phyloP scores from a whole-genome alignment of 192 early-diverging fungal genomes.

The Coemansia sp. region DNA sequence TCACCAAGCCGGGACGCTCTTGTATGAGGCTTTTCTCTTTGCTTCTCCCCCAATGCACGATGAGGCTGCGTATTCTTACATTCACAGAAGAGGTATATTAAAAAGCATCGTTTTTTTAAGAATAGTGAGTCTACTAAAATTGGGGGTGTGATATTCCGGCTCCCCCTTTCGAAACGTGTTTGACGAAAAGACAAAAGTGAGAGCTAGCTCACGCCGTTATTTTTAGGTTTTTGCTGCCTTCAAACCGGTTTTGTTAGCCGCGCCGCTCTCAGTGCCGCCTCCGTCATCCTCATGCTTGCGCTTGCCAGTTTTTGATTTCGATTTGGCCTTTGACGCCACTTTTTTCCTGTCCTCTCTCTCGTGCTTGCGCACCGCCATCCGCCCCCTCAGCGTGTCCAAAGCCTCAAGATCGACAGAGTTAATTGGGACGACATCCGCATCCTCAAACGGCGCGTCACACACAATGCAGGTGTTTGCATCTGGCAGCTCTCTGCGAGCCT shows the following conservation, averaged over 20 bases:
- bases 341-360: constrained; percentile 13
- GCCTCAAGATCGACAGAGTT: constrained; percentile 27
- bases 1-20: no score
- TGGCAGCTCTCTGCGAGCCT: constrained; percentile 44
- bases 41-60: no score
- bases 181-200: not conserved
- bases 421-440: constrained; percentile 32
- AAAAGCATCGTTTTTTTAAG: no score
- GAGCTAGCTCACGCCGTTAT: not conserved
- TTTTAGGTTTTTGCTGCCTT: not conserved
- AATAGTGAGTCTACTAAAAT: no score
- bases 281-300: constrained; percentile 9
- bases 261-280: not conserved
- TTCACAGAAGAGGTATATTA: no score
- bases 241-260: not conserved
- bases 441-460: constrained; percentile 22
- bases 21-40: no score
- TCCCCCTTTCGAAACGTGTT: no score
- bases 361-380: constrained; percentile 20
- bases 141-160: no score
- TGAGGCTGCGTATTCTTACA: no score
- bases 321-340: not conserved
- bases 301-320: not conserved
- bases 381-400: constrained; percentile 14
- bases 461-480: constrained; percentile 12